Evolutionary conservation across 352 stramenopile species (phyloP).

Genomic region (Pythium guiyangense): DNA sequence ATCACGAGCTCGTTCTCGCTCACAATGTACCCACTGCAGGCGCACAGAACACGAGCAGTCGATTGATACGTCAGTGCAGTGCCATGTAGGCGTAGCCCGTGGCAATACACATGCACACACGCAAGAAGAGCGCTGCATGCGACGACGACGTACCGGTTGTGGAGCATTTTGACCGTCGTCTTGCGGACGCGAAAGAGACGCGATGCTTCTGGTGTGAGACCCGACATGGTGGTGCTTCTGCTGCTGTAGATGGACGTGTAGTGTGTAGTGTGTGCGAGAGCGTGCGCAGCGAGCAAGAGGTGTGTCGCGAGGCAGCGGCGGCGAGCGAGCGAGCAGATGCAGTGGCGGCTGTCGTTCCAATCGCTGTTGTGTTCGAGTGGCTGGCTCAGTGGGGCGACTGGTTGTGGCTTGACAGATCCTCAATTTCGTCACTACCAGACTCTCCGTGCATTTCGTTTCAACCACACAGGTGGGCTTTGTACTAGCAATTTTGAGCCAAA

Average conservation of each 20-base stretch:
- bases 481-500: not conserved
- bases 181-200: slow-evolving; percentile 93
- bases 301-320: not conserved
- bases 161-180: slow-evolving; percentile 94
- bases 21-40: slow-evolving; percentile 96
- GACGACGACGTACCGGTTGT: slow-evolving; percentile 70
- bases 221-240: slow-evolving; percentile 37
- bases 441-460: not conserved
- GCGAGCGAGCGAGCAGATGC: not conserved
- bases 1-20: slow-evolving; percentile 95
- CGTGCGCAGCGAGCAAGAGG: not conserved
- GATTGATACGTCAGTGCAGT: no score
- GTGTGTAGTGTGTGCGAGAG: not conserved
- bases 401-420: not conserved
- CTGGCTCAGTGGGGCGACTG: not conserved
- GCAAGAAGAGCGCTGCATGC: not conserved
- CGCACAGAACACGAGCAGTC: slow-evolving; percentile 16
- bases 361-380: not conserved
- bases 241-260: not conserved
- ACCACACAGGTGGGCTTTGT: not conserved
- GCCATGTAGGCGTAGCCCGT: not conserved
- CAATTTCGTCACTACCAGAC: not conserved
- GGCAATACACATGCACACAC: not conserved
- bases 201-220: slow-evolving; percentile 77
- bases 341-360: not conserved